These are phyloP conservation scores for Asterochloris sp. DNA, from an alignment of 139 green algal genomes.

Conservation along the genomic window DNA sequence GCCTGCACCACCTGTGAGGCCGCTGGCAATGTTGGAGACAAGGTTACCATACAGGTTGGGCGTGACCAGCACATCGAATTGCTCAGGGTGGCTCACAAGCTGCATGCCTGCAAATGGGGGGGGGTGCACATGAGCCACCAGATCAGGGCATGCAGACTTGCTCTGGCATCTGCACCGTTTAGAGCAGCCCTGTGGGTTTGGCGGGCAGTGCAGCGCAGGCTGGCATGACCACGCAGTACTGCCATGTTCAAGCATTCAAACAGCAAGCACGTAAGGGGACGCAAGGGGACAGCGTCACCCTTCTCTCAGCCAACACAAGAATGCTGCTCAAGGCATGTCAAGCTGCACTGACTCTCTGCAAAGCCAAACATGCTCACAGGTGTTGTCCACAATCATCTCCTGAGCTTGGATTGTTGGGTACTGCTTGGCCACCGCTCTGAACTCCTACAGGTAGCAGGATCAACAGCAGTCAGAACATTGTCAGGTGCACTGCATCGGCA, in stretches of 20 bases:
- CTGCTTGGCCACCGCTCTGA: conserved; percentile 46
- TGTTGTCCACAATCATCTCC: conserved; percentile 97
- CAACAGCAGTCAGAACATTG: neutral
- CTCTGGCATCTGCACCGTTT: too few relatives aligned
- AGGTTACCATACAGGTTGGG: conserved; percentile 38
- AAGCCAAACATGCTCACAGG: conserved; percentile 30
- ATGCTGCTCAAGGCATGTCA: too few relatives aligned
- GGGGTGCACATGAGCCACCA: too few relatives aligned
- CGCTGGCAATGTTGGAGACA: conserved; percentile 21
- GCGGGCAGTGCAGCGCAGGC: too few relatives aligned
- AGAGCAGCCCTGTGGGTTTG: too few relatives aligned
- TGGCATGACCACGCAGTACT: too few relatives aligned
- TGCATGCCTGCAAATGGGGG: conserved; percentile 62
- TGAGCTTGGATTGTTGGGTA: conserved; percentile 91
- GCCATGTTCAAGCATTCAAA: too few relatives aligned
- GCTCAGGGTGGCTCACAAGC: conserved; percentile 64
- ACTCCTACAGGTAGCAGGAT: conserved; percentile 23
- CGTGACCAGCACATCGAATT: conserved; percentile 86
- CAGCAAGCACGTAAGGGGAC: too few relatives aligned
- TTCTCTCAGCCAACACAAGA: too few relatives aligned
- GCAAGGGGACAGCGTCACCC: too few relatives aligned
- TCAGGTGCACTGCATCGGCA: neutral
- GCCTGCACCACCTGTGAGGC: conserved; percentile 17
- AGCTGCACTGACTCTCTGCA: too few relatives aligned
- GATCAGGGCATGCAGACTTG: too few relatives aligned